phyloP scores from a whole-genome alignment of 139 green algal species.

The Auxenochlorella pyrenoidosa region DNA sequence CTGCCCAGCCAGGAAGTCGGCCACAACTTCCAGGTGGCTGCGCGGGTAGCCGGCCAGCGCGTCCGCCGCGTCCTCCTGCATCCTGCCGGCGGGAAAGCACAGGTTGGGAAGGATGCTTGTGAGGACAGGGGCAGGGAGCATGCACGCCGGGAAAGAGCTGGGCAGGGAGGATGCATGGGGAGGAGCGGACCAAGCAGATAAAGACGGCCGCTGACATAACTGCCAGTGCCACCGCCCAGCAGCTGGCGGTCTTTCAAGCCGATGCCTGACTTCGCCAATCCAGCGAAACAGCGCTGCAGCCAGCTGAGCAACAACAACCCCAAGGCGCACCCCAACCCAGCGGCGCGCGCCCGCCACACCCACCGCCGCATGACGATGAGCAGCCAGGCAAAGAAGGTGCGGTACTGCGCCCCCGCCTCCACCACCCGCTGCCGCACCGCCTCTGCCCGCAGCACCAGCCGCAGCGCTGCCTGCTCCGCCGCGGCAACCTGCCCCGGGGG shows the following conservation, averaged over 20 bases:
- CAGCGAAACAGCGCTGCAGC: too few relatives aligned
- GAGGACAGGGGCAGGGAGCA: background rate
- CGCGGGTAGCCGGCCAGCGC: slow-evolving; percentile 36
- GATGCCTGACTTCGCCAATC: too few relatives aligned
- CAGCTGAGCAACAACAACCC: too few relatives aligned
- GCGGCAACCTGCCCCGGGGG: slow-evolving; percentile 47
- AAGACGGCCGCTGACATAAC: too few relatives aligned
- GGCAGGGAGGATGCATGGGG: too few relatives aligned
- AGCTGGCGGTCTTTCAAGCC: too few relatives aligned
- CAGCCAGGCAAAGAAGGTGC: slow-evolving; percentile 77
- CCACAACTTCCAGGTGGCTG: slow-evolving; percentile 33
- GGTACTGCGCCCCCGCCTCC: slow-evolving; percentile 52
- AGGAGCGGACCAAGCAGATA: too few relatives aligned
- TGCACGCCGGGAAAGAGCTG: too few relatives aligned
- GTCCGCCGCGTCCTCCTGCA: slow-evolving; percentile 39
- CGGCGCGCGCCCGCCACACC: background rate
- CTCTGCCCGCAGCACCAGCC: slow-evolving; percentile 63
- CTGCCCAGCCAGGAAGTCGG: slow-evolving; percentile 51
- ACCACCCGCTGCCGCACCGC: slow-evolving; percentile 51
- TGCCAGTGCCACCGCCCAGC: too few relatives aligned
- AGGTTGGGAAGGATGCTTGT: background rate
- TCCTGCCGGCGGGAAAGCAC: background rate
- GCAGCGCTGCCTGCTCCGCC: slow-evolving; percentile 26
- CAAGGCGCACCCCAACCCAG: too few relatives aligned
- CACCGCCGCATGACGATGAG: slow-evolving; percentile 52